Evolutionary conservation across 176 grass and related monocot genomes (phyloP), one percentile per base, ranked within the genome.

Genomic region (Miscanthus lutarioriparius): DNA sequence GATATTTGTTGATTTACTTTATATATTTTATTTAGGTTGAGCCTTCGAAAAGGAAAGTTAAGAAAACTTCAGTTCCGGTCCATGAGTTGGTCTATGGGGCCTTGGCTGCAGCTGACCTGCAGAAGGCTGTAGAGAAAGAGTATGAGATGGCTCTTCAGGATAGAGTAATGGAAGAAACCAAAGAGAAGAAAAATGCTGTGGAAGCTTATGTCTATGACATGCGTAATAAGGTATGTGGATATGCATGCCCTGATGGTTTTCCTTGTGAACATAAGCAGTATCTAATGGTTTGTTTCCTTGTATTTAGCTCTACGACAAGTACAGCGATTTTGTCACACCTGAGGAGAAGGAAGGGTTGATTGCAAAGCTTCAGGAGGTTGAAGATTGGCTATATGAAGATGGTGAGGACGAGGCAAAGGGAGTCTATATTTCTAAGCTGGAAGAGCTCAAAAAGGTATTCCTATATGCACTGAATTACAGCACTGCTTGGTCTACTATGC

Each of bases 171-270:
- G 97, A 99, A 83, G 97, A 99, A 83, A 99, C 97, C 28, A 96
- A 99, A 77, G 97, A 99, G 38, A 99, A 87, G 82, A 99, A 99
- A 72, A 99, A 99, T 88, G 94, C 93, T 10, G 91, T 99, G 20
- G 97, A 99, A 64, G 80, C 97, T 66, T 99, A 99, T 86, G 97
- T 99, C 64, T 99, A 99, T 86, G 97, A 99, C 75, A 99, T 94
- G 86, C 91, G 93, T 37, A 99, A 99, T 72, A 99, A 99, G 89
- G 97, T 96, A 72, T 72, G 20, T 72, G 77, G 7, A 26, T 37
- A 61, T 70, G 10, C 35, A 30, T 37, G 8, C 69, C 14, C 37
- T 66, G 17, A 28, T 64, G 25, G 20, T 81, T 81, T 49, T 56
- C 32, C 10, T 72, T 13, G 6, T 81, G 54, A 33, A 30, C 37